These are phyloP conservation scores for Fusarium praegraminearum DNA, from an alignment of 2,329 filamentous ascomycete genomes.

Conservation along the genomic window DNA sequence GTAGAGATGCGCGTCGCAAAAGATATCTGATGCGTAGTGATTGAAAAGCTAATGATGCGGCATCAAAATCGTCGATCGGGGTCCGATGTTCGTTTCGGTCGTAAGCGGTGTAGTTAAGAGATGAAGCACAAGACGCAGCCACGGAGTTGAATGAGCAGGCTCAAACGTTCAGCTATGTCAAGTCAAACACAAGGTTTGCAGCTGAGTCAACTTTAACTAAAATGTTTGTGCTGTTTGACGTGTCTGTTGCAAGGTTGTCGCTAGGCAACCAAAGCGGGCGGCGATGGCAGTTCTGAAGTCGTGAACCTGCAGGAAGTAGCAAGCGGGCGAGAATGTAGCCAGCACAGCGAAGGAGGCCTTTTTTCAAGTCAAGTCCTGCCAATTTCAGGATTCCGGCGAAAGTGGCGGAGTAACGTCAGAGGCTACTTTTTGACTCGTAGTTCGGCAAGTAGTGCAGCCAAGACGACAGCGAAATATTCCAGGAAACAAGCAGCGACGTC, in stretches of 20 bases:
- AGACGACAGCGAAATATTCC: conserved; percentile 9
- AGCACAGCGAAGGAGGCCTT: conserved; percentile 45
- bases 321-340: conserved; percentile 32
- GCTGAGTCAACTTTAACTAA: conserved; percentile 7
- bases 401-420: conserved; percentile 44
- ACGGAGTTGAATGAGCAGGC: conserved; percentile 16
- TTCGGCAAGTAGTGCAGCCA: conserved; percentile 22
- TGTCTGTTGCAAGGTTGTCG: conserved; percentile 15
- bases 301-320: conserved; percentile 23
- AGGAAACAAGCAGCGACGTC: conserved; percentile 5
- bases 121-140: conserved; percentile 15
- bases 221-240: conserved; percentile 16
- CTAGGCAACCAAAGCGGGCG: conserved; percentile 28
- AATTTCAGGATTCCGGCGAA: conserved; percentile 10
- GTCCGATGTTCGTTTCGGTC: conserved; percentile 37
- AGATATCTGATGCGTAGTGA: conserved; percentile 26
- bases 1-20: conserved; percentile 14
- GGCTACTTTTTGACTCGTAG: conserved; percentile 33
- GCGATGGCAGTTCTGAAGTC: conserved; percentile 6
- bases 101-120: conserved; percentile 41
- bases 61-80: conserved; percentile 44
- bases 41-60: conserved; percentile 30
- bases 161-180: background rate
- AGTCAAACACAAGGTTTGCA: background rate
- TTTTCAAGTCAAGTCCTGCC: conserved; percentile 6